phyloP scores from a whole-genome alignment of 192 early-diverging fungal genomes.

The Endogone sp. region DNA sequence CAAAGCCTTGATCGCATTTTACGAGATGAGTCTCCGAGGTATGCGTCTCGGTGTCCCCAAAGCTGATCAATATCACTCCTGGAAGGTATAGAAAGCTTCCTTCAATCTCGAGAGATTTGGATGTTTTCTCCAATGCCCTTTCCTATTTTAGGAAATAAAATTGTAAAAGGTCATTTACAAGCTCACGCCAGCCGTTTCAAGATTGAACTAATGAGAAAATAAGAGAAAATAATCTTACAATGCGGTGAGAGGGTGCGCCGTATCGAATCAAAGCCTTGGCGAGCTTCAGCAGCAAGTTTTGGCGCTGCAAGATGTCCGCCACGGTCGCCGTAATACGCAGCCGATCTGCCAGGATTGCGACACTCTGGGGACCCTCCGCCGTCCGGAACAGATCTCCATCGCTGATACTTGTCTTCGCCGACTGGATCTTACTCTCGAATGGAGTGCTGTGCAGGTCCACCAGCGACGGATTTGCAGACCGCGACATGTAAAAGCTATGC shows the following conservation, averaged over 20 bases:
- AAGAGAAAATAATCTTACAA: too few relatives aligned
- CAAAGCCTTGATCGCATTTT: conserved; percentile 53
- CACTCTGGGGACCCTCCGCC: neutral
- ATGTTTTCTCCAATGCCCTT: conserved; percentile 42
- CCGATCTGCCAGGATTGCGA: neutral
- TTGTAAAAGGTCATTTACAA: too few relatives aligned
- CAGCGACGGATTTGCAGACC: neutral
- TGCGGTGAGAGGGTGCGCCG: conserved; percentile 48
- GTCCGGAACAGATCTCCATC: neutral
- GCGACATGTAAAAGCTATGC: neutral
- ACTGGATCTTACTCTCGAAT: neutral
- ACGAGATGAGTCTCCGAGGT: conserved; percentile 73
- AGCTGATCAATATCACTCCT: conserved; percentile 67
- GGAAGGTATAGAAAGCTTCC: conserved; percentile 66
- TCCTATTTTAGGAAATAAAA: conserved; percentile 21
- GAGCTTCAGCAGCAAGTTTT: conserved; percentile 43
- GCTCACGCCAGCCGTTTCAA: too few relatives aligned
- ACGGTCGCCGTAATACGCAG: neutral
- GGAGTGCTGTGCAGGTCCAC: neutral
- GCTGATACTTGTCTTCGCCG: neutral
- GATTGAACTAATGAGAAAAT: too few relatives aligned
- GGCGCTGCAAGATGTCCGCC: conserved; percentile 35
- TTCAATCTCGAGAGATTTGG: conserved; percentile 53
- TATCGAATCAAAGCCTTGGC: conserved; percentile 45
- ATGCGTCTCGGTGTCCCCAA: conserved; percentile 72